A percentile compares a stretch with the other conserved stretches of the same genome.
Conservation (phyloP, 768 basidiomycete species). For the Mycena crocata region DNA sequence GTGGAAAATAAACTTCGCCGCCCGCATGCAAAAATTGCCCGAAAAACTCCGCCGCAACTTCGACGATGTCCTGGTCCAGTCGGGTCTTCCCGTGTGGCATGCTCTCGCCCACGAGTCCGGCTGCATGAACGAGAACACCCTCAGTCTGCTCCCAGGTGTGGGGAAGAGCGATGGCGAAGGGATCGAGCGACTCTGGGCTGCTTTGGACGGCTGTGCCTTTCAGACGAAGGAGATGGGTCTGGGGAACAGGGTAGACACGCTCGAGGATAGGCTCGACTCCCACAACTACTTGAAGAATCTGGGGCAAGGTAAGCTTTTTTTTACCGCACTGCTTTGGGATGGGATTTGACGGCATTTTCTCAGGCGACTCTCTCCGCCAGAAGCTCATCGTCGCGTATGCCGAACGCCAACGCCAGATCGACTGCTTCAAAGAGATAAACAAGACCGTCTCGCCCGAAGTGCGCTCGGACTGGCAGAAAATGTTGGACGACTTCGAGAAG, state of each 20-base stretch:
- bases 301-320: neutral
- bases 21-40: neutral
- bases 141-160: conserved; percentile 26
- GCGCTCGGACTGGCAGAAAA: neutral
- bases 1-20: neutral
- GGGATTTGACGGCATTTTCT: neutral
- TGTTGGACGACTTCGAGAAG: neutral
- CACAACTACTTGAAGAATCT: conserved; percentile 31
- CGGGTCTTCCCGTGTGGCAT: conserved; percentile 24
- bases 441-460: neutral
- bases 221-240: conserved; percentile 46
- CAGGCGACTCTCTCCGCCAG: conserved; percentile 7
- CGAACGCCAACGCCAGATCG: neutral
- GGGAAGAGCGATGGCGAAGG: conserved; percentile 23
- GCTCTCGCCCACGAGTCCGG: conserved; percentile 20
- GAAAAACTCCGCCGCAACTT: neutral
- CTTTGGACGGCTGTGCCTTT: conserved; percentile 33
- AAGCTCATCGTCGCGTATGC: conserved; percentile 12
- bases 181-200: conserved; percentile 42
- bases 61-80: conserved; percentile 16
- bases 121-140: conserved; percentile 21
- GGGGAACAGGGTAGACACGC: conserved; percentile 33
- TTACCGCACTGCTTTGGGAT: neutral
- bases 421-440: neutral
- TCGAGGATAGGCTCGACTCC: conserved; percentile 40